These are phyloP conservation scores for Clavariopsis aquatica DNA, from an alignment of 495 filamentous ascomycete species.

Conservation along the genomic window DNA sequence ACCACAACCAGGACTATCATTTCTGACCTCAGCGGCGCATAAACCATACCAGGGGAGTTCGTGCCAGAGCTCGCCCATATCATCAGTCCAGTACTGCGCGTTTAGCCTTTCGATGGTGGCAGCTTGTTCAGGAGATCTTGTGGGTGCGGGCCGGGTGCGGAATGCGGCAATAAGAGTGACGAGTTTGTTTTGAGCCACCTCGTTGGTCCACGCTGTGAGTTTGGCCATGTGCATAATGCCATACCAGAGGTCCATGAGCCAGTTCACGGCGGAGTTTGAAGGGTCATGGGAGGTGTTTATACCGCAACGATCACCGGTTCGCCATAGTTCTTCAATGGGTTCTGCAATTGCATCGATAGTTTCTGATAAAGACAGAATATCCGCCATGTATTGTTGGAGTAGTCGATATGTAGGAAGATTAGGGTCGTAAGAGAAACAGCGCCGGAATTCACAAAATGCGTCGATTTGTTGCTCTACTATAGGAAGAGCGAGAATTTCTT, in stretches of 20 bases:
- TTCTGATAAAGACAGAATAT: not conserved
- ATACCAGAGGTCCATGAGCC: constrained; percentile 13
- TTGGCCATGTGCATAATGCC: constrained; percentile 13
- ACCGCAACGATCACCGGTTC: not conserved
- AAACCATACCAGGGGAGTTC: constrained; percentile 2
- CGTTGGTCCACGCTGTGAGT: constrained; percentile 6
- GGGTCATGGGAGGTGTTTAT: not conserved
- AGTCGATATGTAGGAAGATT: not conserved
- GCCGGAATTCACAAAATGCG: not conserved
- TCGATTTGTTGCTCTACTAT: not conserved
- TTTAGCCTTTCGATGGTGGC: not conserved
- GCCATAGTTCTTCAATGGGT: constrained; percentile 1
- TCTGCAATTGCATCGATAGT: not conserved
- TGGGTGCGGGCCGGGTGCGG: constrained; percentile 2
- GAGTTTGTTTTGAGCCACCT: constrained; percentile 3
- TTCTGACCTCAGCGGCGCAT: constrained; percentile 1
- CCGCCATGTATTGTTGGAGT: not conserved
- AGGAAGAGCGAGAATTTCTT: not conserved
- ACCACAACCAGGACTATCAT: constrained; percentile 1
- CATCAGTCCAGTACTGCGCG: not conserved
- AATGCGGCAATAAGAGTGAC: constrained; percentile 1
- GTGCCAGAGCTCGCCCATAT: constrained; percentile 3
- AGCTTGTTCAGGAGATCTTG: not conserved
- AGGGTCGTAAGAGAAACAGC: not conserved
- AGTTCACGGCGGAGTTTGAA: not conserved